Evolutionary conservation across 306 rosid species (phyloP), one percentile per base, ranked within the genome.

Genomic region (Rosa chinensis): DNA sequence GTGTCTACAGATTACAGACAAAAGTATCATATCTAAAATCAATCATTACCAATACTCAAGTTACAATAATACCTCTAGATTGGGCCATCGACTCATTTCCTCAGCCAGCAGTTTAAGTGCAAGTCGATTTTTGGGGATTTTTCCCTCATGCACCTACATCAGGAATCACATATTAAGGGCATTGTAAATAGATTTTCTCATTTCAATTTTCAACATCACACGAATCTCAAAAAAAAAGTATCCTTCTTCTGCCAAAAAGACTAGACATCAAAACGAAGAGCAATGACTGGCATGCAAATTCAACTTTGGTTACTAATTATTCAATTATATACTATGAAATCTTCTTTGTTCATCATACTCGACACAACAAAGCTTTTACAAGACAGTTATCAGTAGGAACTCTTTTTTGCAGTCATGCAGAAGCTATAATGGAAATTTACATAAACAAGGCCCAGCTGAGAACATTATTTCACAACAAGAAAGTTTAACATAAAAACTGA

Each of bases 31-130:
- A 17, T 59, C n/a, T 16, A 11, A 74, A 53, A 66, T 16, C 21
- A 47, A 55, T 42, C 61, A 73, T 10, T 62, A 68, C 25, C 67
- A 66, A 62, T 11, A 14, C 67, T 84, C 52, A 70, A 81, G 81
- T 50, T 73, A 48, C 50, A 71, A 76, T 20, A 71, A 74, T 87
- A 95, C 99, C 99, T 95, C 98, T 79, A 95, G 72, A 74, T 95
- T 91, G 78, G 98, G 99, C 99, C 99, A 95, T 10, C 87, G 72
- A 77, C n/a, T 40, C 88, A 95, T 84, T 89, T 95, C 99, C 85
- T 88, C 96, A n/a, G 99, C 97, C 21, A 95, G 92, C 85, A 90
- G 71, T 78, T 44, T 84, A 81, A 95, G 93, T 74, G 94, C 93
- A 59, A 32, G 86, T 72, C 76, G 85, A 82, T 95, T 56, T 75